Evolutionary conservation across 108 stramenopile genomes (phyloP), one percentile per base, ranked within the genome.

Genomic region (Cyclotella kingstonii): DNA sequence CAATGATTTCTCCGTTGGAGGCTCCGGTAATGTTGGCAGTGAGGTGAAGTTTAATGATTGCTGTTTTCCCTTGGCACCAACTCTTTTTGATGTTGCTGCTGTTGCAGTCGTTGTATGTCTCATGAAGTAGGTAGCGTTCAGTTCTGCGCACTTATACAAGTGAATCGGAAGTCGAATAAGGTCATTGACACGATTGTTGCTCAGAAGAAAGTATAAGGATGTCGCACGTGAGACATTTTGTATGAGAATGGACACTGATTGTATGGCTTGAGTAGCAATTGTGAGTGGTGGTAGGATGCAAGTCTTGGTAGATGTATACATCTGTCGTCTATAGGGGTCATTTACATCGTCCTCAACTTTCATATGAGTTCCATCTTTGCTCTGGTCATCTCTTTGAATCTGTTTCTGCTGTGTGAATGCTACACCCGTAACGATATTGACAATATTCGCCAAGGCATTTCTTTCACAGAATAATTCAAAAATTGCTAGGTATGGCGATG

Each of bases 211-310:
- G 49, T 88, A 93, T 26, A 93, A 65, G 8, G 86, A 86, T 1
- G 91, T 93, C 7, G 84, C 85, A 31, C 81, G 81, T n/a, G 79
- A 83, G 3, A 90, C 91, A 45, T 93, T 93, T 68, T 93, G 91
- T 3, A 93, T 77, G 36, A 93, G 64, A 63, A 93, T 93, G 42
- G 88, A 90, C 22, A 86, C 70, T 46, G 85, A 84, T 73, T 93
- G 91, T 26, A 93, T 58, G 8, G 83, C 85, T 74, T 93, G 91
- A 1, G 81, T 88, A 10, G 91, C 91, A 30, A 93, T 82, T 31
- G 73, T 53, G 0, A 90, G 39, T 2, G 86, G 83, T 27, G 91
- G 88, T 5, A 93, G 76, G 26, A 56, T 25, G 11, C n/a, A n/a
- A n/a, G n/a, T n/a, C n/a, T n/a, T n/a, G n/a, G n/a, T n/a, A n/a